Evolutionary conservation across 805 yeast species (phyloP), one percentile per base, ranked within the genome.

Genomic region (Lipomyces chichibuensis): DNA sequence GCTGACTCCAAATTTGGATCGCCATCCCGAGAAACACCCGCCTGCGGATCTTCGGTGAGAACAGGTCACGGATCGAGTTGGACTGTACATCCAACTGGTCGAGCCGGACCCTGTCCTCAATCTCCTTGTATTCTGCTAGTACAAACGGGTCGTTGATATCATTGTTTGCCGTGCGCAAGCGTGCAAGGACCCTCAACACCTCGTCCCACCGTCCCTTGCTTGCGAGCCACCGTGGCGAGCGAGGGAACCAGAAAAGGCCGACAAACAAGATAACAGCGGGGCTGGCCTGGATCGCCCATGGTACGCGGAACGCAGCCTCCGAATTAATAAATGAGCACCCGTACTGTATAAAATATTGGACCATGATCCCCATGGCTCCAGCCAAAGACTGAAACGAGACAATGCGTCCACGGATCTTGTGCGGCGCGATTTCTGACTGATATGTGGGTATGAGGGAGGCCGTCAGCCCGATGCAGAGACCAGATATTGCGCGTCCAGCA

Each of bases 1-100:
- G 87, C 80, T 93, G 98, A 78, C 93, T 97, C 75, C 91, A 81
- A 20, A 90, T 88, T 78, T 91, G 96, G 35, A 89, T 72, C 2
- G 82, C 78, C 65, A 86, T 83, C 63, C 96, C 96, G n/a, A 93
- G 87, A 29, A 85, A 65, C 3, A 23, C 32, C 2, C 64, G 64
- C 51, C 11, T 27, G 13, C 39, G 51, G 37, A 60, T 13, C 25
- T 33, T 25, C 23, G 35, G 46, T 23, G 43, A 35, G 64, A 60
- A 29, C 8, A 60, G 59, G 3, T 52, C 64, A 23, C 8, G 23
- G 27, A n/a, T 53, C 8, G 57, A 20, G 51, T 27, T 33, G n/a
- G 62, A 1, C 49, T 1, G n/a, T 17, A 17, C 49, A 2, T 54
- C 65, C 7, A 13, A 9, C 20, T 4, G 7, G 25, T 60, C 64